phyloP scores from a whole-genome alignment of 2,329 filamentous ascomycete genomes.

The Elsinoe fawcettii region DNA sequence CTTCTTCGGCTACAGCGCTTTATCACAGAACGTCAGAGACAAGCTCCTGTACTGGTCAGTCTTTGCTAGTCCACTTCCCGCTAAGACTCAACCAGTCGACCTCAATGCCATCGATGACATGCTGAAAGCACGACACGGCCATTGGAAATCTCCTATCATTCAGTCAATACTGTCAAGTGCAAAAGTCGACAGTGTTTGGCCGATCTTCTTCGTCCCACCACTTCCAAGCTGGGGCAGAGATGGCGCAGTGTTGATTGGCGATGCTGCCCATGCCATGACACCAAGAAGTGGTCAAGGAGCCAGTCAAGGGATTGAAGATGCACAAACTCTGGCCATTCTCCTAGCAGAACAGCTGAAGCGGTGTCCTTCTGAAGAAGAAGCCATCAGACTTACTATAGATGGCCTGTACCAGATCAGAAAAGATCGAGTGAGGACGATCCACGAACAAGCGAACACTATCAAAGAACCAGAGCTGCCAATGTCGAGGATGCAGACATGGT shows the following conservation, averaged over 20 bases:
- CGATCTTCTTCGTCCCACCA: constrained; percentile 25
- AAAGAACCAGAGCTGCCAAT: constrained; percentile 5
- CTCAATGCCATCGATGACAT: constrained; percentile 26
- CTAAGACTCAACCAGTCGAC: neutral
- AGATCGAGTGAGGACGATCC: constrained; percentile 4
- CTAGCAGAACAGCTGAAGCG: constrained; percentile 18
- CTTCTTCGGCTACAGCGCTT: constrained; percentile 42
- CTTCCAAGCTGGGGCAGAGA: constrained; percentile 41
- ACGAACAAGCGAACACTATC: constrained; percentile 2
- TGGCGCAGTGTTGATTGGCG: constrained; percentile 47
- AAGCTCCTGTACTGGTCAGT: constrained; percentile 18
- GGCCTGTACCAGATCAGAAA: constrained; percentile 6
- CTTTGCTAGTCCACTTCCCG: constrained; percentile 13
- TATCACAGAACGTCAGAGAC: constrained; percentile 7
- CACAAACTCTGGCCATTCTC: constrained; percentile 40
- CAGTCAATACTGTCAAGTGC: constrained; percentile 31
- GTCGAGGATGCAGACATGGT: neutral
- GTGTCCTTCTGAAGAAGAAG: neutral
- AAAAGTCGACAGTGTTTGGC: constrained; percentile 27
- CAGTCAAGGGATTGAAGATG: constrained; percentile 50
- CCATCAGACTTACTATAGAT: neutral
- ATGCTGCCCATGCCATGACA: constrained; percentile 51
- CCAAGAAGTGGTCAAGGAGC: constrained; percentile 49
- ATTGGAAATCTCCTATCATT: constrained; percentile 40
- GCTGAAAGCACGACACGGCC: constrained; percentile 34